These are phyloP conservation scores for Geoglossum cookeanum DNA, from an alignment of 2,329 filamentous ascomycete species.

Conservation along the genomic window DNA sequence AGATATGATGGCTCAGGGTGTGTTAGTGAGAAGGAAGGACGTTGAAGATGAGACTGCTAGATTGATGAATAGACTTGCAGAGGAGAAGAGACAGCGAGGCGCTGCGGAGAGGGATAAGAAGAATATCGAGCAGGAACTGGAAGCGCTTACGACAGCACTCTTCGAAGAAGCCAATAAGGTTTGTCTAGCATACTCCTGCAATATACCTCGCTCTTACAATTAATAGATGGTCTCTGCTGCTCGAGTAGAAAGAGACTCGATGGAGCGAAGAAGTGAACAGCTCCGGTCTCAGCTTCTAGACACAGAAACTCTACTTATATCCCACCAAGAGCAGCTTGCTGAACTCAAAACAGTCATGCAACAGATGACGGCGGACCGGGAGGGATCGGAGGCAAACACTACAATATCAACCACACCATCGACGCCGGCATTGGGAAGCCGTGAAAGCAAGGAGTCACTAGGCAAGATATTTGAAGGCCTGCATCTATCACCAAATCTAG, in stretches of 20 bases:
- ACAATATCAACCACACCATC: conserved; percentile 53
- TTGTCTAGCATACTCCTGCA: conserved; percentile 10
- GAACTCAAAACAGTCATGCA: conserved; percentile 90
- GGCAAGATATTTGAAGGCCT: conserved; percentile 39
- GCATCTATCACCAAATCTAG: conserved; percentile 30
- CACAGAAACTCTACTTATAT: conserved; percentile 66
- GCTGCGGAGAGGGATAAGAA: conserved; percentile 63
- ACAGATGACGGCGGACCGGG: conserved; percentile 53
- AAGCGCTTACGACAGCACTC: conserved; percentile 75
- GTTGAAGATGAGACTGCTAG: conserved; percentile 53
- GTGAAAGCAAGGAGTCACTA: conserved; percentile 33
- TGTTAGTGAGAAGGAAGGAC: conserved; percentile 55
- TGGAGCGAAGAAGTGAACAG: conserved; percentile 74
- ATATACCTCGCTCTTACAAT: conserved; percentile 7
- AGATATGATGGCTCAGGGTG: conserved; percentile 48
- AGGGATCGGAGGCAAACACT: conserved; percentile 50
- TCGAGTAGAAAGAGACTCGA: conserved; percentile 61
- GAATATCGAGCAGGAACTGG: conserved; percentile 79
- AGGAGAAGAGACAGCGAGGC: conserved; percentile 45
- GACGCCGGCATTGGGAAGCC: conserved; percentile 45
- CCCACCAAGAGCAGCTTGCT: conserved; percentile 79
- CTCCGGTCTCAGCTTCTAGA: conserved; percentile 70
- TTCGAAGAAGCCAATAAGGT: conserved; percentile 94
- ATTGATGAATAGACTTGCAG: conserved; percentile 37
- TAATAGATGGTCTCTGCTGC: conserved; percentile 72